phyloP scores from a whole-genome alignment of 2,329 filamentous ascomycete species.

The Trichoderma atrobrunneum region DNA sequence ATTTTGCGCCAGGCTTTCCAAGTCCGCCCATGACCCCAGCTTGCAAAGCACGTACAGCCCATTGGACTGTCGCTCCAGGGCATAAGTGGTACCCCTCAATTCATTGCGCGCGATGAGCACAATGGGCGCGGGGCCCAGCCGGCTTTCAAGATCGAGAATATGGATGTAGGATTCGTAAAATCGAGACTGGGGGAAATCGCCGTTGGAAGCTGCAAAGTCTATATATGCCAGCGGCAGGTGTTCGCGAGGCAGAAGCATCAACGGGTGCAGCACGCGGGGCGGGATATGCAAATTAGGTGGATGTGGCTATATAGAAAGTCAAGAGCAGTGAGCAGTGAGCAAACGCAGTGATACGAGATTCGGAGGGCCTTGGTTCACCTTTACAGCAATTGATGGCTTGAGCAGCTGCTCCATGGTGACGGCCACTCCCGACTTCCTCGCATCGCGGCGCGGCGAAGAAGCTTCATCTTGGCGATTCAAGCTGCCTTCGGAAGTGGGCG shows the following conservation, averaged over 20 bases:
- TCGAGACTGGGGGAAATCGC: slow-evolving; percentile 51
- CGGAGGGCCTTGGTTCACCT: slow-evolving; percentile 37
- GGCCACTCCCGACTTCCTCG: slow-evolving; percentile 38
- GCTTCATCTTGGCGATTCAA: slow-evolving; percentile 36
- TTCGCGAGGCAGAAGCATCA: slow-evolving; percentile 62
- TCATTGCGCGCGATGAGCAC: slow-evolving; percentile 62
- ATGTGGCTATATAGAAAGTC: slow-evolving; percentile 49
- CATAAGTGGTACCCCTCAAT: slow-evolving; percentile 53
- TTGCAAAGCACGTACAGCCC: slow-evolving; percentile 67
- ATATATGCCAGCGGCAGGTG: slow-evolving; percentile 59
- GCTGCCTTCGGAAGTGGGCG: slow-evolving; percentile 40
- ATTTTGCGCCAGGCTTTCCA: slow-evolving; percentile 49
- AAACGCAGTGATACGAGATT: background rate
- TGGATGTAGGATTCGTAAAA: slow-evolving; percentile 61
- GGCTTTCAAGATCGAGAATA: slow-evolving; percentile 61
- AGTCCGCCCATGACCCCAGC: slow-evolving; percentile 63
- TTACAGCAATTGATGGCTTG: slow-evolving; percentile 50
- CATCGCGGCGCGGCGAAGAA: slow-evolving; percentile 30
- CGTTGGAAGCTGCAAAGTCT: slow-evolving; percentile 52
- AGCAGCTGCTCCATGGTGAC: slow-evolving; percentile 51
- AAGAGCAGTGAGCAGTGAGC: background rate
- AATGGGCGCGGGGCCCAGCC: slow-evolving; percentile 52
- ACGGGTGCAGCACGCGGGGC: slow-evolving; percentile 55
- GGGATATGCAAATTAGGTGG: slow-evolving; percentile 52
- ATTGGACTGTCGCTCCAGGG: slow-evolving; percentile 61